A percentile compares a stretch with the other conserved stretches of the same genome.
phyloP scores from a whole-genome alignment of 257 asterid genomes.

The Handroanthus guayacan region DNA sequence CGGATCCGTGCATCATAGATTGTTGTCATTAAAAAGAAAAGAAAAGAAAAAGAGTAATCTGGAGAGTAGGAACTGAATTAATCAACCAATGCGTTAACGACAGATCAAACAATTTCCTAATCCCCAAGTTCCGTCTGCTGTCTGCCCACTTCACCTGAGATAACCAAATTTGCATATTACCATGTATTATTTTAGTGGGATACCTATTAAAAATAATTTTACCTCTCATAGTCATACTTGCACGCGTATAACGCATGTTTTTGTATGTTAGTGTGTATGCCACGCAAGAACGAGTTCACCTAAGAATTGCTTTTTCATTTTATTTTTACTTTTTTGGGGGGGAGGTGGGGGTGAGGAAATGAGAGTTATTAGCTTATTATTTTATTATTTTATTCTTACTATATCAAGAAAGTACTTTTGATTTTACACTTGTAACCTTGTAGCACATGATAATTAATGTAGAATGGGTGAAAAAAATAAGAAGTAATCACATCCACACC shows the following conservation, averaged over 20 bases:
- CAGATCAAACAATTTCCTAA: conserved; percentile 34
- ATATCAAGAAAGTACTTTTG: neutral
- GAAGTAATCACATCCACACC: neutral
- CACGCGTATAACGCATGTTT: conserved; percentile 46
- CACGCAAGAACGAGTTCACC: neutral
- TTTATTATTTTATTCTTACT: neutral
- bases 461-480: neutral
- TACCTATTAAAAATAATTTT: neutral
- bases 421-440: neutral
- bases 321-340: neutral
- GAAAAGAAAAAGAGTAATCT: neutral
- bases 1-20: too few species aligned
- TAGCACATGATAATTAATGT: neutral
- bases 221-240: conserved; percentile 33
- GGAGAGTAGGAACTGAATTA: conserved; percentile 32
- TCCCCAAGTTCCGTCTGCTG: conserved; percentile 37
- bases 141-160: neutral
- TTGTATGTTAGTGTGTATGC: conserved; percentile 39
- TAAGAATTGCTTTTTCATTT: neutral
- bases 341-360: neutral
- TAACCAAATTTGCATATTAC: neutral
- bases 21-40: too few species aligned
- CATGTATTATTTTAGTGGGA: conserved; percentile 24
- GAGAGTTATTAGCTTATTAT: too few species aligned
- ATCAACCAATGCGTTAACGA: conserved; percentile 19